Conservation (phyloP, 805 yeast species). For the Komagataella ulmi region DNA sequence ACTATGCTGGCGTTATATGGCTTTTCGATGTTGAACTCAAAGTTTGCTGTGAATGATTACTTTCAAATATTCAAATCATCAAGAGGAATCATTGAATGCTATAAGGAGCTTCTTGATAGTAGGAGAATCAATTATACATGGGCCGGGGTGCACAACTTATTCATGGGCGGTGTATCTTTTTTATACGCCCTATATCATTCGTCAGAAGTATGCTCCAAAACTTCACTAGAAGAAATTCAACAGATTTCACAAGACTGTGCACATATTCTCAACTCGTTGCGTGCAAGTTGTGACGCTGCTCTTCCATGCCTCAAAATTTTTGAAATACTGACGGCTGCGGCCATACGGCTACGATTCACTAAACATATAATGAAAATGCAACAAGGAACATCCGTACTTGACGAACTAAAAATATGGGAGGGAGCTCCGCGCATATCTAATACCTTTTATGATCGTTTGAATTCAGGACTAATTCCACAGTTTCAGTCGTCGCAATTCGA, state of each 20-base stretch:
- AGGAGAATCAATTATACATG: conserved; percentile 72
- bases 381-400: background rate
- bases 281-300: conserved; percentile 72
- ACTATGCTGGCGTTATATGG: conserved; percentile 64
- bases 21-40: conserved; percentile 55
- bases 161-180: conserved; percentile 82
- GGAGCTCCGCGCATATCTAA: conserved; percentile 1
- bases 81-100: conserved; percentile 50
- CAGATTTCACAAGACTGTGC: conserved; percentile 34
- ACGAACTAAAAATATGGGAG: conserved; percentile 1
- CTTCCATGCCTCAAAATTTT: conserved; percentile 56
- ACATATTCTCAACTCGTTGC: conserved; percentile 43
- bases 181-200: conserved; percentile 67
- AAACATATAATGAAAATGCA: conserved; percentile 6
- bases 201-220: conserved; percentile 31
- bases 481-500: conserved; percentile 11
- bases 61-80: conserved; percentile 48
- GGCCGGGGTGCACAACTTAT: conserved; percentile 84
- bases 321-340: conserved; percentile 60
- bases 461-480: background rate
- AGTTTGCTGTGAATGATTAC: conserved; percentile 39
- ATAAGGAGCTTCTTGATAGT: conserved; percentile 39
- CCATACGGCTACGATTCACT: conserved; percentile 42
- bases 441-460: background rate
- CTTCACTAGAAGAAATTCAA: conserved; percentile 36